phyloP scores from a whole-genome alignment of 2,329 filamentous ascomycete species.

The Talaromyces sp. region DNA sequence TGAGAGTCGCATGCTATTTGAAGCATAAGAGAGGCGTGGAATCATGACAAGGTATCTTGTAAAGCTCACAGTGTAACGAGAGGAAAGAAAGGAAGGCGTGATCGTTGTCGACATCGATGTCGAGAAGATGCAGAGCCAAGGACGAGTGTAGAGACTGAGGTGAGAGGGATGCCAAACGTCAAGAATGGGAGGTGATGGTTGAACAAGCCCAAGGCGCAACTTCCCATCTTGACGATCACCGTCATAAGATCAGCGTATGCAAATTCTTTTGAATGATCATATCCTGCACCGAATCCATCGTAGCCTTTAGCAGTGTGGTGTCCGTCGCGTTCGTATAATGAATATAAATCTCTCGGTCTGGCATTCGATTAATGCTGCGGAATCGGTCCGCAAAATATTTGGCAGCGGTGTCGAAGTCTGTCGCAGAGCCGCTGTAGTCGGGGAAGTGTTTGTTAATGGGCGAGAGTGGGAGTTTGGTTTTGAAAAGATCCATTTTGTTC shows the following conservation, averaged over 20 bases:
- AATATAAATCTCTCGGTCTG: slow-evolving; percentile 56
- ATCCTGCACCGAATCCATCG: slow-evolving; percentile 81
- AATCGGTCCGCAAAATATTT: slow-evolving; percentile 84
- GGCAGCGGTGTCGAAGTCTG: slow-evolving; percentile 70
- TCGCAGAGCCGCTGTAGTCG: slow-evolving; percentile 69
- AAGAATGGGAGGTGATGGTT: neutral
- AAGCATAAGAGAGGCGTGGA: slow-evolving; percentile 29
- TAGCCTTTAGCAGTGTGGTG: slow-evolving; percentile 77
- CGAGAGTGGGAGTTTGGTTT: slow-evolving; percentile 67
- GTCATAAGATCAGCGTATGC: slow-evolving; percentile 69
- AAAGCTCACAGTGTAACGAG: slow-evolving; percentile 19
- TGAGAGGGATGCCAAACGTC: neutral
- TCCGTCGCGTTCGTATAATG: slow-evolving; percentile 61
- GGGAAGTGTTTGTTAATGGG: slow-evolving; percentile 74
- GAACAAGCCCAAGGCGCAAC: neutral
- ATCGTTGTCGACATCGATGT: neutral
- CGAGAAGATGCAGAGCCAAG: neutral
- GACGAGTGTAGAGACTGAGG: neutral
- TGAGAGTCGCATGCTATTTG: slow-evolving; percentile 24
- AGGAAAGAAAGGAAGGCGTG: neutral
- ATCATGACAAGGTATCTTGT: slow-evolving; percentile 36
- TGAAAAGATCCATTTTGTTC: slow-evolving; percentile 86
- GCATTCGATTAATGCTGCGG: slow-evolving; percentile 66
- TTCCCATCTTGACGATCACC: slow-evolving; percentile 23
- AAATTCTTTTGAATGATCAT: slow-evolving; percentile 84